Conservation (phyloP, 2,329 filamentous ascomycete species). For the Clarireedia sp. region DNA sequence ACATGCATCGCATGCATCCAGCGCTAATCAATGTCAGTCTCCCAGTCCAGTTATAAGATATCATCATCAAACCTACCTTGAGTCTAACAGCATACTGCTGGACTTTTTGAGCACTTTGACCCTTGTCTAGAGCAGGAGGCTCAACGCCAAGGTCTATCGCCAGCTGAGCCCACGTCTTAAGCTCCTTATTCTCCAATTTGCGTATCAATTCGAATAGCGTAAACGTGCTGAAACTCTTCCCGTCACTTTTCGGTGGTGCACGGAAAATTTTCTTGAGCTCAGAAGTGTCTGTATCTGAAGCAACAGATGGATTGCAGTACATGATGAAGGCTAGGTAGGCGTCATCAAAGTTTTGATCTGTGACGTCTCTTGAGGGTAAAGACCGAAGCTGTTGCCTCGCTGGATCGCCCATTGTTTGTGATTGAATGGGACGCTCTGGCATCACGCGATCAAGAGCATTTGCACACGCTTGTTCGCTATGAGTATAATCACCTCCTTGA, state of each 20-base stretch:
- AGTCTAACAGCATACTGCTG: slow-evolving; percentile 89
- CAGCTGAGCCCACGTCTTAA: slow-evolving; percentile 89
- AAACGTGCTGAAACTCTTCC: slow-evolving; percentile 76
- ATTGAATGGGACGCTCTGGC: slow-evolving; percentile 8
- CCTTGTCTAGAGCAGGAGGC: slow-evolving; percentile 70
- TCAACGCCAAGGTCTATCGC: slow-evolving; percentile 84
- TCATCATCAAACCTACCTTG: slow-evolving; percentile 51
- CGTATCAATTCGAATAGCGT: slow-evolving; percentile 69
- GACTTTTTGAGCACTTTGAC: slow-evolving; percentile 85
- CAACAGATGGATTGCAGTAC: slow-evolving; percentile 80
- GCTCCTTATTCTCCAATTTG: slow-evolving; percentile 70
- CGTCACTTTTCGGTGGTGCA: slow-evolving; percentile 75
- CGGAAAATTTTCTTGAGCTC: slow-evolving; percentile 70
- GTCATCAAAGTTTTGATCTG: slow-evolving; percentile 65
- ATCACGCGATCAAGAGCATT: slow-evolving; percentile 10
- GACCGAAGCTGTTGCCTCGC: slow-evolving; percentile 11
- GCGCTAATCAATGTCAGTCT: slow-evolving; percentile 43
- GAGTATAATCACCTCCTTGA: slow-evolving; percentile 12
- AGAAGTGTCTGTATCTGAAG: slow-evolving; percentile 58
- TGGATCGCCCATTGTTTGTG: neutral
- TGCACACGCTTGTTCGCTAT: slow-evolving; percentile 7
- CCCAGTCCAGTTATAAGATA: neutral
- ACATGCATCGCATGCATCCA: slow-evolving; percentile 98
- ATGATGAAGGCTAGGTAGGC: slow-evolving; percentile 80
- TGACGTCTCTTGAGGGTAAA: slow-evolving; percentile 62